Evolutionary conservation across 2,329 filamentous ascomycete species (phyloP).

Genomic region (Rhinocladiella similis): DNA sequence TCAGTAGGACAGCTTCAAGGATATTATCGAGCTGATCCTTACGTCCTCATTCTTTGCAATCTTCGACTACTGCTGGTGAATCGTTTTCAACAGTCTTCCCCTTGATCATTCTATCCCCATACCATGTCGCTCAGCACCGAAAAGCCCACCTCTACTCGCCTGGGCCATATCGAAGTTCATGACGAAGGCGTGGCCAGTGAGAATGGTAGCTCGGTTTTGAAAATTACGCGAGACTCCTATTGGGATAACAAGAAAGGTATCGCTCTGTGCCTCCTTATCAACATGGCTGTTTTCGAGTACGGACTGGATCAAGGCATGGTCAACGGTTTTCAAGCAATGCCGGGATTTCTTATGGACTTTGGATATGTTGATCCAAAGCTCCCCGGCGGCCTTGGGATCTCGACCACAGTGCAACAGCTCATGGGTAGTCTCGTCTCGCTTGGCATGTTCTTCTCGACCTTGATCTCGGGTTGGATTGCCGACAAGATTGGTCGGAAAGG

Average conservation of each 20-base stretch:
- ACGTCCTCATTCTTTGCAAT: too few species aligned
- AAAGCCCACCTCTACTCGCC: neutral
- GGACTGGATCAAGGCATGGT: slow-evolving; percentile 31
- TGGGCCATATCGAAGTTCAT: neutral
- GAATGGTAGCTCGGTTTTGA: neutral
- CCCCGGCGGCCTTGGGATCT: slow-evolving; percentile 35
- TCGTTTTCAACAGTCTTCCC: too few species aligned
- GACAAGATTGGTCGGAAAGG: slow-evolving; percentile 42
- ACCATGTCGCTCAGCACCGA: too few species aligned
- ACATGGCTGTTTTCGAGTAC: slow-evolving; percentile 32
- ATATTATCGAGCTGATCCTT: too few species aligned
- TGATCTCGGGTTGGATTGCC: slow-evolving; percentile 6
- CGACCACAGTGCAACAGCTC: slow-evolving; percentile 41
- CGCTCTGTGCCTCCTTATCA: slow-evolving; percentile 25
- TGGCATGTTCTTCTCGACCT: slow-evolving; percentile 42
- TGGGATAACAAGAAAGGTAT: slow-evolving; percentile 7
- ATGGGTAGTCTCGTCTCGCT: slow-evolving; percentile 47
- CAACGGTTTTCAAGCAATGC: slow-evolving; percentile 32
- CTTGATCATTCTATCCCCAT: too few species aligned
- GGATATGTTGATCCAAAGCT: slow-evolving; percentile 23
- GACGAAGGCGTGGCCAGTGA: neutral
- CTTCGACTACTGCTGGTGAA: too few species aligned
- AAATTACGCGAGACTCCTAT: slow-evolving; percentile 3
- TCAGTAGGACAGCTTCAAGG: too few species aligned
- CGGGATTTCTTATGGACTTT: slow-evolving; percentile 31